Conservation (phyloP, 352 stramenopile genomes). For the Globisporangium okanoganense region DNA sequence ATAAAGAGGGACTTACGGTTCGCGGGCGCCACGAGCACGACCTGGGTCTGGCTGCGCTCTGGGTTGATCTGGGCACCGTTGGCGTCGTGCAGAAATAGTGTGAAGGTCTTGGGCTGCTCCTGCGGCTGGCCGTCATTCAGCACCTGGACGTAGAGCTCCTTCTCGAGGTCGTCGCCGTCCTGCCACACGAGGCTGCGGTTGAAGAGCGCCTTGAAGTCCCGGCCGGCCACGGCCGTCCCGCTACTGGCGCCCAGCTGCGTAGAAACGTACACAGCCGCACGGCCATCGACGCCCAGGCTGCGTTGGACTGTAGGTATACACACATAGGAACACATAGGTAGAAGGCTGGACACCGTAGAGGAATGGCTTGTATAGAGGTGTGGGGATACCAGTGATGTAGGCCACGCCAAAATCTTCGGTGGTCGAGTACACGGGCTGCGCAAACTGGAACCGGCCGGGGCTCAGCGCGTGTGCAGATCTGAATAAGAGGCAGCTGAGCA, state of each 20-base stretch:
- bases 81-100: constrained; percentile 53
- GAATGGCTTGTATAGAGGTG: no score
- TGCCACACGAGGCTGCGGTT: constrained; percentile 78
- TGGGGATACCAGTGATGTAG: constrained; percentile 35
- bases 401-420: constrained; percentile 66
- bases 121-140: constrained; percentile 58
- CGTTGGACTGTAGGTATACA: constrained; percentile 36
- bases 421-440: constrained; percentile 45
- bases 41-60: constrained; percentile 35
- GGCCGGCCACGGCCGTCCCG: constrained; percentile 43
- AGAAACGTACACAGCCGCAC: constrained; percentile 61
- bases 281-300: constrained; percentile 55
- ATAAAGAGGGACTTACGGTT: constrained; percentile 31
- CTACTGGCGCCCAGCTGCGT: constrained; percentile 27
- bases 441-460: constrained; percentile 57
- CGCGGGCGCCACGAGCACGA: constrained; percentile 43
- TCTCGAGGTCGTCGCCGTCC: constrained; percentile 63
- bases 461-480: constrained; percentile 5
- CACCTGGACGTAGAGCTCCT: constrained; percentile 57
- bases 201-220: constrained; percentile 53
- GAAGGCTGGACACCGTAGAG: no score
- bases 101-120: constrained; percentile 47
- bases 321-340: neutral
- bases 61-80: constrained; percentile 51
- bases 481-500: neutral